Evolutionary conservation across 192 early-diverging fungal genomes (phyloP).

Genomic region (Entrophospora sp.): DNA sequence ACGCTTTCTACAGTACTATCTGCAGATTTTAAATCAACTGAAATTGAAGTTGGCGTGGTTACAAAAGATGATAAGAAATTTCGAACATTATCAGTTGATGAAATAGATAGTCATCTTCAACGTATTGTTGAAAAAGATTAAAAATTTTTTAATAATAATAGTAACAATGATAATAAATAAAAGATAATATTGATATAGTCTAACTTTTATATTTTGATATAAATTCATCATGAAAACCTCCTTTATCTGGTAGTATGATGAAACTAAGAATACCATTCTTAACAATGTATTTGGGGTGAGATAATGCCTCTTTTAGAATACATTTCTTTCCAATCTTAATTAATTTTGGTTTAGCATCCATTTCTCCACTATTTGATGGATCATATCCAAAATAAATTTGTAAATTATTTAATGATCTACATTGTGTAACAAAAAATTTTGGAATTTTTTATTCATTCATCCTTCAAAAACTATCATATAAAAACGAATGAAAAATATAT

Average conservation of each 20-base stretch:
- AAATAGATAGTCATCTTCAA: constrained; percentile 86
- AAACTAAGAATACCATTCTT: no score
- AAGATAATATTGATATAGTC: no score
- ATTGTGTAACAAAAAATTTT: no score
- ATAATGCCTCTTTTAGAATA: constrained; percentile 55
- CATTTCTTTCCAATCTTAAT: constrained; percentile 55
- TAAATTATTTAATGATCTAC: no score
- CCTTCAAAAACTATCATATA: no score
- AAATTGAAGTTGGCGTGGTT: constrained; percentile 92
- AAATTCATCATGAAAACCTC: no score
- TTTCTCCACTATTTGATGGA: constrained; percentile 35
- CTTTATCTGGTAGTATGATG: no score
- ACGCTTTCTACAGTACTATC: constrained; percentile 86
- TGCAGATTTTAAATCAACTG: constrained; percentile 92
- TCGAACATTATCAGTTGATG: constrained; percentile 60
- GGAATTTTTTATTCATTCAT: no score
- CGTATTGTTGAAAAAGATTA: constrained; percentile 84
- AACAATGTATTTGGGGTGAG: constrained; percentile 57
- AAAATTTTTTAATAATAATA: no score
- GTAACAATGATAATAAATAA: no score
- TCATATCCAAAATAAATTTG: constrained; percentile 75
- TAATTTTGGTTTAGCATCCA: constrained; percentile 42
- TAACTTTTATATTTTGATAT: no score
- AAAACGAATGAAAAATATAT: no score
- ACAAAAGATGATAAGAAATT: constrained; percentile 66